phyloP scores from a whole-genome alignment of 2,329 filamentous ascomycete genomes.

The Sarocladium oryzae region DNA sequence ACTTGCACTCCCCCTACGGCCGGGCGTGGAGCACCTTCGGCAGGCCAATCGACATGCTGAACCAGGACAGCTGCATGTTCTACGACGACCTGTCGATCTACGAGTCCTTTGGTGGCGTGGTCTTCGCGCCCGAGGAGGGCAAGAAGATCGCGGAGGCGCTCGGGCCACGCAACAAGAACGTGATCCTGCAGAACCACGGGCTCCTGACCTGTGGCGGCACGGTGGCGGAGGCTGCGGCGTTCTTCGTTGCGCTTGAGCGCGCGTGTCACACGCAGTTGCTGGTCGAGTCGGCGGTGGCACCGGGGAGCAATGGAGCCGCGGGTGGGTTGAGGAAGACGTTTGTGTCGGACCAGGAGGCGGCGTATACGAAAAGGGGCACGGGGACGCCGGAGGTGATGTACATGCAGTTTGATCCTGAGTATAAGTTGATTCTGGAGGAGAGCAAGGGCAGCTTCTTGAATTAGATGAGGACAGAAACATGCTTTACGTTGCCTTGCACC shows the following conservation, averaged over 20 bases:
- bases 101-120: conserved; percentile 43
- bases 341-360: conserved; percentile 7
- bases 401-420: conserved; percentile 29
- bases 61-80: conserved; percentile 58
- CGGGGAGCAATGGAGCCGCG: background rate
- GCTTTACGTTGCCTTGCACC: too few species aligned
- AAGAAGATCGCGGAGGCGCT: conserved; percentile 55
- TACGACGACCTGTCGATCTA: conserved; percentile 60
- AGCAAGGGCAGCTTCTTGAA: conserved; percentile 23
- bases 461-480: conserved; percentile 9
- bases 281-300: conserved; percentile 28
- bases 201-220: conserved; percentile 62
- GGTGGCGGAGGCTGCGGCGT: conserved; percentile 66
- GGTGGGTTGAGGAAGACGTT: background rate
- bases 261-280: conserved; percentile 43
- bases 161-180: conserved; percentile 48
- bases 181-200: conserved; percentile 65
- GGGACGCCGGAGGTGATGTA: conserved; percentile 25
- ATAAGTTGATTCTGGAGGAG: conserved; percentile 23
- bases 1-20: conserved; percentile 58
- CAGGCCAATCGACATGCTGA: conserved; percentile 60
- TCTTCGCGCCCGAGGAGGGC: conserved; percentile 57
- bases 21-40: conserved; percentile 63
- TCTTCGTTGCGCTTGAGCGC: conserved; percentile 61
- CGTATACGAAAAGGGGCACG: conserved; percentile 17